Evolutionary conservation across 2,329 filamentous ascomycete species (phyloP).

Genomic region (Volutella citrinella): DNA sequence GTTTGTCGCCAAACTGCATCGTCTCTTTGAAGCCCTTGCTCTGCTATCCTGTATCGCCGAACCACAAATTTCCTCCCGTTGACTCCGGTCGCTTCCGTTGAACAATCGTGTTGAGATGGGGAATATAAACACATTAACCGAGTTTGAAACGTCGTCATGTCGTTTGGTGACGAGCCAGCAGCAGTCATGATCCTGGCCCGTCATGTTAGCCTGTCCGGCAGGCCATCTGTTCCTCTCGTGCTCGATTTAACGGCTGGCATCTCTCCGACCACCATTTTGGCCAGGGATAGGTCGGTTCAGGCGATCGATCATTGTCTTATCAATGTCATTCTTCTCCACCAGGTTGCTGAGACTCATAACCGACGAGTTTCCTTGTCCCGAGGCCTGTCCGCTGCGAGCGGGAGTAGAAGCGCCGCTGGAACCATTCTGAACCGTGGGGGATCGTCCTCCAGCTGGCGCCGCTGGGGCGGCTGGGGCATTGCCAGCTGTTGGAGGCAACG

Average conservation of each 20-base stretch:
- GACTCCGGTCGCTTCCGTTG: constrained; percentile 18
- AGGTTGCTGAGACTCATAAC: constrained; percentile 53
- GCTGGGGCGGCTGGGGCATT: no score
- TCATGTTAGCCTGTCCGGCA: constrained; percentile 25
- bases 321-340: constrained; percentile 52
- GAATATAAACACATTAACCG: constrained; percentile 17
- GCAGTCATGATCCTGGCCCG: constrained; percentile 12
- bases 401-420: constrained; percentile 36
- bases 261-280: constrained; percentile 15
- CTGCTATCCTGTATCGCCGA: constrained; percentile 21
- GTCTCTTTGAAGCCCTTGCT: constrained; percentile 23
- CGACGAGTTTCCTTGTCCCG: constrained; percentile 30
- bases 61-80: constrained; percentile 11
- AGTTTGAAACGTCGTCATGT: constrained; percentile 18
- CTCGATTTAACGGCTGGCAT: constrained; percentile 18
- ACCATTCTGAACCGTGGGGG: constrained; percentile 34
- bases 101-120: constrained; percentile 14
- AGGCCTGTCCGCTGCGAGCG: constrained; percentile 25
- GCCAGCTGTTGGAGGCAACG: no score
- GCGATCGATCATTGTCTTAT: constrained; percentile 52
- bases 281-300: constrained; percentile 38
- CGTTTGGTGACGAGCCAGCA: constrained; percentile 12
- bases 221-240: constrained; percentile 21
- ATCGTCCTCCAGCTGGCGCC: constrained; percentile 34
- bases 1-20: constrained; percentile 34